Base-by-base conservation (phyloP, 2,329 filamentous ascomycete genomes). In the Fusarium sp. region DNA sequence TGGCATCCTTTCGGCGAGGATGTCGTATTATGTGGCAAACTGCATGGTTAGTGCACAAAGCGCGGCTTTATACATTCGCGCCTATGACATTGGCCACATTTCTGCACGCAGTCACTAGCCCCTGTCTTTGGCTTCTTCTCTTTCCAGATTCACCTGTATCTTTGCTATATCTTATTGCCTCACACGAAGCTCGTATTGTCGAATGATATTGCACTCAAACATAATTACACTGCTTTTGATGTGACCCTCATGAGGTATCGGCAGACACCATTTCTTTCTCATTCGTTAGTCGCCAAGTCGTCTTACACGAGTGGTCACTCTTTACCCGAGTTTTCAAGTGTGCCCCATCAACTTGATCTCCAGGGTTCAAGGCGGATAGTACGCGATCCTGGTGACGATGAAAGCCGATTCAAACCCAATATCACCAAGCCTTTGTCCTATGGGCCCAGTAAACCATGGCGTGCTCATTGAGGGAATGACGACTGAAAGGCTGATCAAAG, bases 1-100 rank as follows among this genome's bases (percentile, higher is more conserved):
- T 97, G 93, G 93, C 84, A 88, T 52, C 91, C 91, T 32, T 84
- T 97, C 62, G 94, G 92, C 4, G 89, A 93, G 59, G 94, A 97
- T 77, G 89, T 94, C 24, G 91, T 97, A 2, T 83, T 97, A 65
- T 96, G 91, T 75, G 93, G 93, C 23, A 86, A 82, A 57, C 80
- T 91, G 54, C 69, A 72, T 50, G 44, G 59, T 34, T 75, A 69
- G 68, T 64, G 58, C 43, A 58, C 21, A 57, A 44, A 50, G 21
- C 24, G 47, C 43, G 28, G 32, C 28, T 56, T 54, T 68, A 69
- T 61, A 68, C 50, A 62, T 49, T 43, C 38, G 26, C 21, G 34
- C 40, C 34, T 44, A 21, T 45, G 14, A 30, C 30, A 11, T 52
- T 20, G 21, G 7, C 28, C 51, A 48, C 24, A 17, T 7, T 12